A percentile compares a stretch with the other conserved stretches of the same genome.
Evolutionary conservation across 2,329 filamentous ascomycete genomes (phyloP).

Genomic region (Verticillium nubilum): DNA sequence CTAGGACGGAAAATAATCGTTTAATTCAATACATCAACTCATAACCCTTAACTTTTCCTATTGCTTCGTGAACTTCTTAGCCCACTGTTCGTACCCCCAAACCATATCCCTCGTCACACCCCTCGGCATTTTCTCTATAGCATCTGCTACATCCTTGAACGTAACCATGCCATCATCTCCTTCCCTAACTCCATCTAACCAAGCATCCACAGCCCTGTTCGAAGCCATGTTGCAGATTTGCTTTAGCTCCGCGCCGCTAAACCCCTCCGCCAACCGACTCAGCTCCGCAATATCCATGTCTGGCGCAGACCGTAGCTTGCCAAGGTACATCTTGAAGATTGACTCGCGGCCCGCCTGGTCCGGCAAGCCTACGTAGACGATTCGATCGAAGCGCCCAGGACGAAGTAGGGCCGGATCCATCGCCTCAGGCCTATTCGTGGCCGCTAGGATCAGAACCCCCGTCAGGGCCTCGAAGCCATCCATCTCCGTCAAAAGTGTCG

Average conservation of each 20-base stretch:
- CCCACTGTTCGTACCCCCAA: conserved; percentile 53
- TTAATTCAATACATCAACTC: background rate
- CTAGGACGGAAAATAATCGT: too few species aligned
- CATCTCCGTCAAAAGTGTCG: conserved; percentile 89
- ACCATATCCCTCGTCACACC: conserved; percentile 58
- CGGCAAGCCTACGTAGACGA: conserved; percentile 82
- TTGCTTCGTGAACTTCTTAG: conserved; percentile 26
- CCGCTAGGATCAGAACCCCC: conserved; percentile 81
- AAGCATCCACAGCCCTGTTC: conserved; percentile 35
- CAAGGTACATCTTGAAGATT: conserved; percentile 66
- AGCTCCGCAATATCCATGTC: conserved; percentile 64
- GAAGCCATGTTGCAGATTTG: conserved; percentile 41
- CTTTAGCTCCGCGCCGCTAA: conserved; percentile 78
- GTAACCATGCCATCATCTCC: conserved; percentile 17
- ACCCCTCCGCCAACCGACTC: conserved; percentile 63
- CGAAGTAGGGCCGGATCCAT: conserved; percentile 83
- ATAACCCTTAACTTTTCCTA: background rate
- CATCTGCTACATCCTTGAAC: conserved; percentile 38
- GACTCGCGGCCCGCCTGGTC: conserved; percentile 66
- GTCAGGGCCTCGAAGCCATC: conserved; percentile 84
- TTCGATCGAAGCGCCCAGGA: conserved; percentile 77
- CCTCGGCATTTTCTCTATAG: conserved; percentile 41
- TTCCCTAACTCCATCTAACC: conserved; percentile 14
- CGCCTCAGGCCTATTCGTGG: conserved; percentile 83
- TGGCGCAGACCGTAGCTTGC: conserved; percentile 49